Percentiles rank a stretch among this genome's conserved stretches.
Conservation (phyloP, 768 basidiomycete species). For the Tubosaeta sp. region DNA sequence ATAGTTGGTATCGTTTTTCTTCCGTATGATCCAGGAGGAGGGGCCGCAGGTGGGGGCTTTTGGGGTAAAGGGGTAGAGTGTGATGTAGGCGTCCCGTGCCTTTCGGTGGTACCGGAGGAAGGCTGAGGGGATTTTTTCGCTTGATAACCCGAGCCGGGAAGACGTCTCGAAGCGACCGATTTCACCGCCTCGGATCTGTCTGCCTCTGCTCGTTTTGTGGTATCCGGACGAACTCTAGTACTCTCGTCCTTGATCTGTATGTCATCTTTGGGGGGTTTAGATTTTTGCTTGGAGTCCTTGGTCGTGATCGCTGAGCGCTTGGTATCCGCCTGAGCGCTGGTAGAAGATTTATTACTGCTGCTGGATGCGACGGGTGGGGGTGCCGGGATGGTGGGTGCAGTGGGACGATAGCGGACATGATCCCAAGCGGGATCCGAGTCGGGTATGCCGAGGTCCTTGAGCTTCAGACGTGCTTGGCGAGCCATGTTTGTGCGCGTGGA, state of each 20-base stretch:
- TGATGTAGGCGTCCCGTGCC: conserved; percentile 20
- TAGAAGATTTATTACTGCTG: conserved; percentile 20
- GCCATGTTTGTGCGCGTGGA: conserved; percentile 47
- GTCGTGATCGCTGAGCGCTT: conserved; percentile 45
- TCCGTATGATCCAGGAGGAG: conserved; percentile 24
- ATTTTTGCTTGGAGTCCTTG: conserved; percentile 43
- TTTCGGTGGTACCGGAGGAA: conserved; percentile 17
- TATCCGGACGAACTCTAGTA: conserved; percentile 24
- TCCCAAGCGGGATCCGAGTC: conserved; percentile 62
- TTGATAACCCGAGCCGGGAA: conserved; percentile 49
- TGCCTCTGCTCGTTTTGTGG: conserved; percentile 25
- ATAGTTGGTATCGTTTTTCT: conserved; percentile 26
- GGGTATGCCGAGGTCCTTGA: conserved; percentile 50
- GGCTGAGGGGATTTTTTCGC: conserved; percentile 32
- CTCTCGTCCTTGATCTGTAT: conserved; percentile 37
- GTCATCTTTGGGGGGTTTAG: conserved; percentile 33
- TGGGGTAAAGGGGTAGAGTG: conserved; percentile 30
- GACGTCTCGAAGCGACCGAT: conserved; percentile 26
- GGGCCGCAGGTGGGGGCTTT: conserved; percentile 30
- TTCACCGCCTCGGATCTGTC: conserved; percentile 24
- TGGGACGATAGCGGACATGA: conserved; percentile 39
- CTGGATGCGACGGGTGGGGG: conserved; percentile 17
- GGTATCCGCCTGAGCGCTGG: conserved; percentile 27
- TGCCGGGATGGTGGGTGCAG: conserved; percentile 10
- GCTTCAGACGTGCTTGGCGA: conserved; percentile 45